These are phyloP conservation scores for Echinosophora koreensis DNA, from an alignment of 306 rosid genomes.

Conservation along the genomic window DNA sequence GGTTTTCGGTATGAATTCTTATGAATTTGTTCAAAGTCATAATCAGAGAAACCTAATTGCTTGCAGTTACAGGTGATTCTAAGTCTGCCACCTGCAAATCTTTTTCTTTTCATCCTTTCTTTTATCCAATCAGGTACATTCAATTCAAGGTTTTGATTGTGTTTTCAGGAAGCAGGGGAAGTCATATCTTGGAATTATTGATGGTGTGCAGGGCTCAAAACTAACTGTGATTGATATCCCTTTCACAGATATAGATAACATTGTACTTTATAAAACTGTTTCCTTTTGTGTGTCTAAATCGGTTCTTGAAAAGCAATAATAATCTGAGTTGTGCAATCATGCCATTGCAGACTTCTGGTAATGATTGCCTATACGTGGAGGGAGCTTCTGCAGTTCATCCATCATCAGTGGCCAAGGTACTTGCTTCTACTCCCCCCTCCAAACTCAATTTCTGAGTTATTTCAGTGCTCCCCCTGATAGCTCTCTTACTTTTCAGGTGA, in stretches of 20 bases:
- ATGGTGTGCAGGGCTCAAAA: conserved; percentile 63
- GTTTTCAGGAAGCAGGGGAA: conserved; percentile 77
- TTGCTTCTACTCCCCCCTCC: not conserved
- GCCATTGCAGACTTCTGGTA: conserved; percentile 67
- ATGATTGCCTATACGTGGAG: conserved; percentile 72
- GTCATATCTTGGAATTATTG: conserved; percentile 87
- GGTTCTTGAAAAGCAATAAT: conserved; percentile 28
- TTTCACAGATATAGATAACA: conserved; percentile 83
- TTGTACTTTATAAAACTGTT: conserved; percentile 60
- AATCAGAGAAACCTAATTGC: conserved; percentile 64
- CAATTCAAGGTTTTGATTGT: conserved; percentile 39
- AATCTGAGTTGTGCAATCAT: conserved; percentile 40
- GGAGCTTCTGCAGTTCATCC: conserved; percentile 87
- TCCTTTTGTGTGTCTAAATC: conserved; percentile 13
- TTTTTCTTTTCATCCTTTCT: conserved; percentile 29
- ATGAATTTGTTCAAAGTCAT: conserved; percentile 66
- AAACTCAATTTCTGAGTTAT: not conserved
- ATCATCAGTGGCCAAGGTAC: conserved; percentile 83
- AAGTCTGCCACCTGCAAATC: conserved; percentile 31
- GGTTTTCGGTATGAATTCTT: conserved; percentile 84
- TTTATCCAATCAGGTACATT: conserved; percentile 16
- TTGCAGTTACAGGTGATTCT: conserved; percentile 83
- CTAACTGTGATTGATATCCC: conserved; percentile 76
- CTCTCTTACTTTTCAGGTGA: conserved; percentile 64
- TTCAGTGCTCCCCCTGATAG: conserved; percentile 17